Evolutionary conservation across 192 early-diverging fungal species (phyloP).

Genomic region (Entomortierella lignicola): DNA sequence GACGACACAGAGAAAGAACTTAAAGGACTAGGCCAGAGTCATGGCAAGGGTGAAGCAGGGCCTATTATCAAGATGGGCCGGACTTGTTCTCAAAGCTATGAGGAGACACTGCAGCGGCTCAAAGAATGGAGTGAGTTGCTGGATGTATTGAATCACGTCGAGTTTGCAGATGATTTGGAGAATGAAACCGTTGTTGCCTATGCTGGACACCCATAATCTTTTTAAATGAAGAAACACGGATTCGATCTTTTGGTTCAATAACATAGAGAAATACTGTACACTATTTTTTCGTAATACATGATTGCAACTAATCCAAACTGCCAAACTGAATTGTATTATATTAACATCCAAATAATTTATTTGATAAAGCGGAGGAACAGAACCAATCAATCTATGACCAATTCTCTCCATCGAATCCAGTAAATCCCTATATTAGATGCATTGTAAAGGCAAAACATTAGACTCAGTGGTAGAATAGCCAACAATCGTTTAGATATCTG

Average conservation of each 20-base stretch:
- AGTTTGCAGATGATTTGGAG: conserved; percentile 27
- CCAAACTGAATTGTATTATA: no score
- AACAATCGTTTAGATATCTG: no score
- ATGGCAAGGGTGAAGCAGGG: background rate
- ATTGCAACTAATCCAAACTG: no score
- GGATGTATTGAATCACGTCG: conserved; percentile 44
- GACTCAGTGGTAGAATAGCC: no score
- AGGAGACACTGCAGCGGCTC: conserved; percentile 27
- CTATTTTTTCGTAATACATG: no score
- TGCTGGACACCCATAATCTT: background rate
- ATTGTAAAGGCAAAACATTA: background rate
- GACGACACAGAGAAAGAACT: background rate
- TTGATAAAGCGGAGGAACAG: background rate
- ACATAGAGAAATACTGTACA: no score
- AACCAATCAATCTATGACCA: conserved; percentile 37
- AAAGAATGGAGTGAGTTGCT: conserved; percentile 38
- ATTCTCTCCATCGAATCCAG: conserved; percentile 79
- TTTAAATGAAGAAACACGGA: no score
- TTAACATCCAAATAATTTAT: no score
- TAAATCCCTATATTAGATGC: conserved; percentile 67
- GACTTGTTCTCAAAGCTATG: conserved; percentile 28
- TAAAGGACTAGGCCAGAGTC: background rate
- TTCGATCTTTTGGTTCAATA: no score
- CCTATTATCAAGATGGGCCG: conserved; percentile 4
- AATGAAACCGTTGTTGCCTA: background rate